Evolutionary conservation across 2,329 filamentous ascomycete species (phyloP).

Genomic region (Monascus ruber): DNA sequence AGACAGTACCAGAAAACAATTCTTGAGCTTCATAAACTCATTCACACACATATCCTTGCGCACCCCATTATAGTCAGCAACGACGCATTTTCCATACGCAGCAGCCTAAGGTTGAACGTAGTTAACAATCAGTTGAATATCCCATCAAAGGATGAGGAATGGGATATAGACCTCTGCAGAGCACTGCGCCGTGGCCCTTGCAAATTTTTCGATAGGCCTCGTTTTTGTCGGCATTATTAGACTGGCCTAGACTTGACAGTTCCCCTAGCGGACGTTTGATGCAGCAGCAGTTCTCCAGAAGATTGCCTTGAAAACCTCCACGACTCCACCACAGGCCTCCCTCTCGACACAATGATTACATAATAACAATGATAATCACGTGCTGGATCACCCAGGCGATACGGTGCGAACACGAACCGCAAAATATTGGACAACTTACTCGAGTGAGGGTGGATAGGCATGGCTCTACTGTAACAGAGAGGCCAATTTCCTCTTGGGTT

Average conservation of each 20-base stretch:
- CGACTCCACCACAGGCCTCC: too few relatives aligned
- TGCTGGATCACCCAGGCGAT: too few relatives aligned
- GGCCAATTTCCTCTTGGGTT: conserved; percentile 1
- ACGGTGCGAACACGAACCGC: too few relatives aligned
- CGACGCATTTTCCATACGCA: conserved; percentile 81
- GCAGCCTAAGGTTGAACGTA: conserved; percentile 49
- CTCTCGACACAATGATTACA: too few relatives aligned
- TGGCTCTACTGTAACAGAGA: too few relatives aligned
- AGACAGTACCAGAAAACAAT: conserved; percentile 67
- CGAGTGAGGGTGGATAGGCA: too few relatives aligned
- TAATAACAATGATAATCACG: too few relatives aligned
- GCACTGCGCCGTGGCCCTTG: conserved; percentile 54
- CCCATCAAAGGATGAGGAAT: neutral
- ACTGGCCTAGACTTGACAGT: too few relatives aligned
- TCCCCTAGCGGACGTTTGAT: too few relatives aligned
- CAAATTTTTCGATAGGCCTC: conserved; percentile 58
- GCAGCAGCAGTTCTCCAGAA: too few relatives aligned
- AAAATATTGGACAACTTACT: too few relatives aligned
- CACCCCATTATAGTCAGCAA: conserved; percentile 78
- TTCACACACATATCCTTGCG: conserved; percentile 81
- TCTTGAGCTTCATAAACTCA: conserved; percentile 75
- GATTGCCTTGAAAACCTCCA: too few relatives aligned
- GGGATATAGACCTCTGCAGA: conserved; percentile 46
- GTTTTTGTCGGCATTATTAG: conserved; percentile 36
- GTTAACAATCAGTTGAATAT: conserved; percentile 1